These are phyloP conservation scores for Rhipidocladum racemiflorum DNA, from an alignment of 176 grass and related monocot species.

Conservation along the genomic window DNA sequence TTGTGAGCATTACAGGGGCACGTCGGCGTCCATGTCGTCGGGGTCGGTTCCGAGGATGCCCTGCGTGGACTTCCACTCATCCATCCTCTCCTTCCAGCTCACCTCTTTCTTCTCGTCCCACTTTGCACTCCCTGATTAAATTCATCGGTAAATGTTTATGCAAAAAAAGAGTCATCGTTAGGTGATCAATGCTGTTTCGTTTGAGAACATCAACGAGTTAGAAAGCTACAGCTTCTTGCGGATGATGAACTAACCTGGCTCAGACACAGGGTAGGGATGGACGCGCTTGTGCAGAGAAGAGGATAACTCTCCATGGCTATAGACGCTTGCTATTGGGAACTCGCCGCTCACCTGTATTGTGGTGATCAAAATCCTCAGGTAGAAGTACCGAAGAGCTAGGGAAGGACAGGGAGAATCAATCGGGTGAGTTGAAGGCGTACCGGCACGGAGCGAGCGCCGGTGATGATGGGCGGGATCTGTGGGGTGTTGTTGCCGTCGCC, in stretches of 20 bases:
- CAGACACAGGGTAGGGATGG: conserved; percentile 87
- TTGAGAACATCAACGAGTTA: background rate
- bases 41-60: conserved; percentile 53
- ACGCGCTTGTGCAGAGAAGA: conserved; percentile 91
- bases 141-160: background rate
- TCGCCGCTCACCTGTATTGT: conserved; percentile 78
- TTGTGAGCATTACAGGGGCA: conserved; percentile 50
- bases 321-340: conserved; percentile 48
- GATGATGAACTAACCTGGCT: conserved; percentile 56
- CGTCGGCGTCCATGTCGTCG: conserved; percentile 85
- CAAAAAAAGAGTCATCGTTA: too few relatives aligned
- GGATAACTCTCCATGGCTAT: conserved; percentile 60
- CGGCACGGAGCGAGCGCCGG: conserved; percentile 70
- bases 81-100: conserved; percentile 98
- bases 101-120: conserved; percentile 85
- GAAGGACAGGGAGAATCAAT: background rate
- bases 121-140: conserved; percentile 61
- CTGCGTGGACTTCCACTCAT: conserved; percentile 98
- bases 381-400: background rate
- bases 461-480: conserved; percentile 85
- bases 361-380: background rate
- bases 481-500: conserved; percentile 55
- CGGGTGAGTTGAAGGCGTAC: conserved; percentile 22
- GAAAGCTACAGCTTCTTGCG: background rate
- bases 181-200: background rate